Evolutionary conservation across 805 yeast species (phyloP).

Genomic region (Saitoella complicata): DNA sequence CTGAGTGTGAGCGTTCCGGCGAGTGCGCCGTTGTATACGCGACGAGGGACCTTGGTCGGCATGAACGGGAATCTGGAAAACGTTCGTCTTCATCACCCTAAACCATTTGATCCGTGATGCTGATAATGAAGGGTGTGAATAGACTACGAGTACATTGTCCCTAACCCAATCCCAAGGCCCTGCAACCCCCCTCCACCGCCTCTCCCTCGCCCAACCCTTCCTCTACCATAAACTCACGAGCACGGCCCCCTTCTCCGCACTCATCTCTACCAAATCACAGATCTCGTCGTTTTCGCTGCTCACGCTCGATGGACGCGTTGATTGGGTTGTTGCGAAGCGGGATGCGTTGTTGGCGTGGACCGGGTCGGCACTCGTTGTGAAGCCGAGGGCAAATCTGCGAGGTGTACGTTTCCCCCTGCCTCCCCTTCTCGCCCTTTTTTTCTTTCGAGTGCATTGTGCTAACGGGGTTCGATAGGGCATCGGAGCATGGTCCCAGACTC

Average conservation of each 20-base stretch:
- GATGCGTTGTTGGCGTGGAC: conserved; percentile 31
- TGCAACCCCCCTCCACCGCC: too few relatives aligned
- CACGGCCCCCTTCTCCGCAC: conserved; percentile 18
- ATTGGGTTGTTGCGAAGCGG: conserved; percentile 29
- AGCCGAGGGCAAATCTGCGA: conserved; percentile 8
- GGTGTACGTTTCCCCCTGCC: conserved; percentile 2
- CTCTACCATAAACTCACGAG: conserved; percentile 13
- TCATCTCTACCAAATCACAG: conserved; percentile 14
- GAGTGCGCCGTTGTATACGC: conserved; percentile 24
- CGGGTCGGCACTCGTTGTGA: conserved; percentile 21
- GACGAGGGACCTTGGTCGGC: conserved; percentile 29
- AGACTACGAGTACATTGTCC: too few relatives aligned
- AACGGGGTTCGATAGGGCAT: conserved; percentile 6
- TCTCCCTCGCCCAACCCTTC: not conserved
- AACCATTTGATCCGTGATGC: not conserved
- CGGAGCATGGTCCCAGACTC: conserved; percentile 20
- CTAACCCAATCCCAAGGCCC: too few relatives aligned
- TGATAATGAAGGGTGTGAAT: conserved; percentile 1
- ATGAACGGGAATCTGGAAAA: conserved; percentile 27
- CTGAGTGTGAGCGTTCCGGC: conserved; percentile 30
- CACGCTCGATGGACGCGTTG: conserved; percentile 24
- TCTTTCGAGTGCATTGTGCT: conserved; percentile 1
- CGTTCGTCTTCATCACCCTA: conserved; percentile 6
- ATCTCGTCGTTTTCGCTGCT: conserved; percentile 23
- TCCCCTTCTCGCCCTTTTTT: conserved; percentile 2